A percentile compares a stretch with the other conserved stretches of the same genome.
Conservation (phyloP, 306 rosid species). For the Dryas alaskensis region DNA sequence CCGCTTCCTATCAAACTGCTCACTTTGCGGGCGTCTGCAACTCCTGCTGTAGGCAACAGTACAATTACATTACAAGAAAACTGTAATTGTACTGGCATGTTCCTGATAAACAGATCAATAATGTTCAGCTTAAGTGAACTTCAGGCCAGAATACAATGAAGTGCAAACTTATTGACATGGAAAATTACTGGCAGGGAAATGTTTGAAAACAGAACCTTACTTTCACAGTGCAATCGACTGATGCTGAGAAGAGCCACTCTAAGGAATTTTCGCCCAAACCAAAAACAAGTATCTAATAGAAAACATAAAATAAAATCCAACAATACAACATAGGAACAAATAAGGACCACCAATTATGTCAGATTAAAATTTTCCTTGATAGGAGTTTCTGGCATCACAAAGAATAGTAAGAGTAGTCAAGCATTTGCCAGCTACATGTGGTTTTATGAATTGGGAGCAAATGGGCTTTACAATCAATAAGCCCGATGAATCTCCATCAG, state of each 20-base stretch:
- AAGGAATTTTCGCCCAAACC: neutral
- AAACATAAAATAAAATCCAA: neutral
- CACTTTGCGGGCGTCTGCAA: too few relatives aligned
- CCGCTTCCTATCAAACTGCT: too few relatives aligned
- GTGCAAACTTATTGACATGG: too few relatives aligned
- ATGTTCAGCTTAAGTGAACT: too few relatives aligned
- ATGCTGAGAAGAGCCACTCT: neutral
- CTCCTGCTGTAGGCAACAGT: too few relatives aligned
- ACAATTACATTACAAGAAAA: too few relatives aligned
- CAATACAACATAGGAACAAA: neutral
- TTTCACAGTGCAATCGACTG: neutral
- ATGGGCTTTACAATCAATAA: neutral
- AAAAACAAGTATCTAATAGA: neutral
- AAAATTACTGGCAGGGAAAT: neutral
- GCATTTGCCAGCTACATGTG: neutral
- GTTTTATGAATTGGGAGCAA: neutral
- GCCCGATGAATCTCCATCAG: neutral
- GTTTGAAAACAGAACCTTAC: neutral
- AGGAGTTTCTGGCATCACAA: neutral
- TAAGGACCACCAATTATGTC: neutral
- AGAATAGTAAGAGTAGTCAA: neutral
- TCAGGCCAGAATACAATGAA: too few relatives aligned
- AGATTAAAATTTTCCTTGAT: neutral
- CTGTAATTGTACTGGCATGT: too few relatives aligned
- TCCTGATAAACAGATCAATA: too few relatives aligned